Evolutionary conservation across 164 flowering plant genomes (phyloP), one percentile per base, ranked within the genome.

Genomic region (Kingdonia uniflora): DNA sequence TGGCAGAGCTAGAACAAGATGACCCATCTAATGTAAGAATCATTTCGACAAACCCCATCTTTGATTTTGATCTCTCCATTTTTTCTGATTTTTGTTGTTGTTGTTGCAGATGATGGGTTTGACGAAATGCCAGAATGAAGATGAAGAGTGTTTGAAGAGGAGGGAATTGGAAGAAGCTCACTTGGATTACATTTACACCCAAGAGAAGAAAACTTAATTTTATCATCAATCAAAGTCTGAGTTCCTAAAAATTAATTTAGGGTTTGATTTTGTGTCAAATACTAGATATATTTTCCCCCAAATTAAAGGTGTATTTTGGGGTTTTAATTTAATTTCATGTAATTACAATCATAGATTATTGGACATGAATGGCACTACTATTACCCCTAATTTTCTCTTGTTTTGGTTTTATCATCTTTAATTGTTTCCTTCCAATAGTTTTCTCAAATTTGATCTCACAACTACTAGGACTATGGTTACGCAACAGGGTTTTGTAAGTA

Each of bases 171-270:
- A 78, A 51, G 88, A 82, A 26, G 88, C 78, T 68, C 94, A 81
- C 71, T 65, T 85, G 73, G 94, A 85, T 61, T 85, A 82, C 59
- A 80, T 85, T 54, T 85, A 81, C 71, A 80, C 94, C 21, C 84
- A 78, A 45, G 74, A 74, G 49, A 80, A 69, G 16, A 74, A 75
- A 43, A 80, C 80, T 42, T 59, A 26, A 49, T 3, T 41, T 35
- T 56, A 14, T 6, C 26, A 6, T 26, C 1, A 37, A 49, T 21
- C 33, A 25, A 49, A 37, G 12, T 24, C 7, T 1, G 15, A 13
- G 6, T 41, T 19, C 16, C n/a, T n/a, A n/a, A n/a, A n/a, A n/a
- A n/a, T 14, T 12, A 5, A 4, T 41, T 41, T 2, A 41, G 14
- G 14, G 16, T 6, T 41, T 14, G 5, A 41, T 5, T 8, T 14